Evolutionary conservation across 225 moss, liverwort and hornwort species (phyloP), one percentile per base, ranked within the genome.

Genomic region (Neckera pumila): DNA sequence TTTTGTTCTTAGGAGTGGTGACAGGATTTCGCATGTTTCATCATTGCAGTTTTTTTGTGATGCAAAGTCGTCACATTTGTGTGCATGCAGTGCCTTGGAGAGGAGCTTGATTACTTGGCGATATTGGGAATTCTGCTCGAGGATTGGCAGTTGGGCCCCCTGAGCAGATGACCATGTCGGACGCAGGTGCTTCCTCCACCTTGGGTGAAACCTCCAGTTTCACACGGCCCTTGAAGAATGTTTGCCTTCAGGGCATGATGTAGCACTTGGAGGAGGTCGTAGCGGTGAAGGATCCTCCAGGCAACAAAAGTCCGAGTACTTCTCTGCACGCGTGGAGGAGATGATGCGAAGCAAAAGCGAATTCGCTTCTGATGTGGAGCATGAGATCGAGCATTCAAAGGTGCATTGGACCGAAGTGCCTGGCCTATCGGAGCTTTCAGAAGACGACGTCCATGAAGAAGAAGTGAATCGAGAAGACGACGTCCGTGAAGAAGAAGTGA

Each of bases 91-190:
- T 75, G 47, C 3, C 19, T 19, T 9, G 30, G 31, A 31, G 49
- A 11, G 74, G 4, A 56, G 25, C n/a, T n/a, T 56, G 77, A n/a
- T 6, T 16, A 3, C n/a, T 25, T 25, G 25, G 9, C 23, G 13
- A 54, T 5, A 54, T 54, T 36, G 54, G 0, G 10, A 77, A n/a
- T n/a, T 16, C 1, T 14, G 8, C 4, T 30, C 5, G 16, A 11
- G 30, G 2, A 31, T 47, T 10, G 19, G 0, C 0, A 36, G 36
- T 0, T 6, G 36, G 9, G 3, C 14, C 3, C 3, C 9, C 0
- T 36, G 76, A 36, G 9, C 9, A 77, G 16, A 15, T 6, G 6
- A 10, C 2, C 25, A 25, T 26, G 6, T 3, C 54, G 0, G 1
- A 1, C 3, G 1, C 5, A 10, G 16, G 56, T n/a, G 1, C n/a